Evolutionary conservation across 176 grass and related monocot species (phyloP).

Genomic region (Oryza rufipogon): DNA sequence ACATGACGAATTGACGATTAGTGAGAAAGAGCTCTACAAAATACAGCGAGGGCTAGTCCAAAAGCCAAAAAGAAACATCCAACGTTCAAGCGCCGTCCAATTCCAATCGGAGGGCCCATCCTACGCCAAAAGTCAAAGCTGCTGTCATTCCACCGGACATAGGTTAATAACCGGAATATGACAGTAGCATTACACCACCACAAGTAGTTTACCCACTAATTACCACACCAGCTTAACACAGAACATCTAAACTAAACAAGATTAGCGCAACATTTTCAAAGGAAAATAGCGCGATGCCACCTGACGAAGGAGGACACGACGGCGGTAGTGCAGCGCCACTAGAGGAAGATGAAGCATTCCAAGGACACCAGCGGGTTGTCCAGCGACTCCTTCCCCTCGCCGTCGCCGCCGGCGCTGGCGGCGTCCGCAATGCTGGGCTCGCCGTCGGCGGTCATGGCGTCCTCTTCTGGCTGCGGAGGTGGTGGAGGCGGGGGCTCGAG

Average conservation of each 20-base stretch:
- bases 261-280: conserved; percentile 32
- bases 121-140: conserved; percentile 9
- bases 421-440: conserved; percentile 4
- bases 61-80: conserved; percentile 8
- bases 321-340: not conserved
- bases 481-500: not conserved
- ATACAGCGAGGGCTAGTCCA: not conserved
- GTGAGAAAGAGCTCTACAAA: not conserved
- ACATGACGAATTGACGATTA: not conserved
- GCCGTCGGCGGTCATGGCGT: not conserved
- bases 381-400: conserved; percentile 72
- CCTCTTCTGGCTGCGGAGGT: conserved; percentile 25
- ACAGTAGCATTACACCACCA: conserved; percentile 17
- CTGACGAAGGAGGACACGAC: not conserved
- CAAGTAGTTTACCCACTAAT: not conserved
- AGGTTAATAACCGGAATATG: conserved; percentile 31
- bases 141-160: conserved; percentile 14
- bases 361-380: conserved; percentile 90
- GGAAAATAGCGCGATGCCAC: conserved; percentile 28
- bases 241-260: not conserved
- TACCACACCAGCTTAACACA: not conserved
- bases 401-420: not conserved
- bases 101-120: not conserved
- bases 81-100: not conserved
- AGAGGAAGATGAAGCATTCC: conserved; percentile 96